Evolutionary conservation across 2,329 filamentous ascomycete genomes (phyloP), one percentile per base, ranked within the genome.

Genomic region (Harringtonia aguacate): DNA sequence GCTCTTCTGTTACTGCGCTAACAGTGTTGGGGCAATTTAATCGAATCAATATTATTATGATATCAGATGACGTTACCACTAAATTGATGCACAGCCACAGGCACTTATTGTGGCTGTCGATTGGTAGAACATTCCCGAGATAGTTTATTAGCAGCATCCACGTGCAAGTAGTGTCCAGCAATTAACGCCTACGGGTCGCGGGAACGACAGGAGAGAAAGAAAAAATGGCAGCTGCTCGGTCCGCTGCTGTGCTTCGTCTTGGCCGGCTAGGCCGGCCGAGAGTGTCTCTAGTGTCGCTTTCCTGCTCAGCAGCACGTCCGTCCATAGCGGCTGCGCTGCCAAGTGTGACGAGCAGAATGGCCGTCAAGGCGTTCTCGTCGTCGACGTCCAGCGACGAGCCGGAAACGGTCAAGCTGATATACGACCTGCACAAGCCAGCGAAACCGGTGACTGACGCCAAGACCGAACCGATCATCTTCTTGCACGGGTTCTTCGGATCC

Each of bases 401-500:
- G 3, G 45, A 28, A 4, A 34, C 50, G 5, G 56, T 68, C 1
- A 50, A 61, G 17, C 63, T 88, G 30, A 73, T 73, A 2, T 87
- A 76, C 59, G 81, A 86, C 55, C 66, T 84, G 36, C 79, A 87
- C 57, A 66, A 75, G 55, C 78, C 83, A 2, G 54, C 65, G 1
- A 69, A 67, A 40, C 59, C 61, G 2, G 60, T 63, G 22, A 57
- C 62, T 44, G 60, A 69, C 56, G 58, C 61, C 46, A 62, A 65
- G 48, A 60, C 62, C 29, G 56, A 66, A 33, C 85, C 89, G 2
- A 86, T 97, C 50, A 65, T 97, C 49, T 84, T 97, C 52, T 77
- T 97, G 57, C 90, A 97, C 60, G 90, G 92, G 1, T 71, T 97
- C 12, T 95, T 97, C 57, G 90, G 90, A 18, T 95, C 86, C 31